These are phyloP conservation scores for Cryphonectria carpinicola DNA, from an alignment of 2,329 filamentous ascomycete species.

Conservation along the genomic window DNA sequence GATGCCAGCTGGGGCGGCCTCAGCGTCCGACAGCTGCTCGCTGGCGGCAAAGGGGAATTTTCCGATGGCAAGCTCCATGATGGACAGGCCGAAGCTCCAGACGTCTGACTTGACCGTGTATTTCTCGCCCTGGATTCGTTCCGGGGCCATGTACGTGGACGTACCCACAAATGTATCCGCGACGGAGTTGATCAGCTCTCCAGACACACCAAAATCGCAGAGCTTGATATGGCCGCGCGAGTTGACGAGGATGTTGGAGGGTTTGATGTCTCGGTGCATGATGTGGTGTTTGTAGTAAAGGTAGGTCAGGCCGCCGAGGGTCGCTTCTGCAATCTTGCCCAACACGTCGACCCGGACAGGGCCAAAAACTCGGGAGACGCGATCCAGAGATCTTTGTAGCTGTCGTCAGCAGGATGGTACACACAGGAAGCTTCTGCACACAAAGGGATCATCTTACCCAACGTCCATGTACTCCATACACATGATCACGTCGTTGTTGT, in stretches of 20 bases:
- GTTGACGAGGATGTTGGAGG: slow-evolving; percentile 96
- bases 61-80: slow-evolving; percentile 98
- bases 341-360: slow-evolving; percentile 94
- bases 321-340: slow-evolving; percentile 96
- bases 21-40: slow-evolving; percentile 70
- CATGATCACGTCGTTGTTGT: slow-evolving; percentile 97
- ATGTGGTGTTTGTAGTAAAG: slow-evolving; percentile 95
- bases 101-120: slow-evolving; percentile 99
- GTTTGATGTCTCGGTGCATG: slow-evolving; percentile 99
- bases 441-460: slow-evolving; percentile 67
- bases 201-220: slow-evolving; percentile 98
- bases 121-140: slow-evolving; percentile 94
- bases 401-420: slow-evolving; percentile 26
- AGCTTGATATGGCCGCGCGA: slow-evolving; percentile 94
- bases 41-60: slow-evolving; percentile 91
- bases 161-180: slow-evolving; percentile 98
- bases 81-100: slow-evolving; percentile 92
- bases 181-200: slow-evolving; percentile 95
- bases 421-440: not conserved
- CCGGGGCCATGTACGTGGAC: slow-evolving; percentile 98
- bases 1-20: slow-evolving; percentile 89
- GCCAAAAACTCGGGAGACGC: slow-evolving; percentile 92
- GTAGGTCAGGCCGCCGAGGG: slow-evolving; percentile 90
- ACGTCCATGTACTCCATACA: slow-evolving; percentile 99
- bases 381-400: slow-evolving; percentile 72